Evolutionary conservation across 257 asterid species (phyloP).

Genomic region (Ajuga chamaepitys): DNA sequence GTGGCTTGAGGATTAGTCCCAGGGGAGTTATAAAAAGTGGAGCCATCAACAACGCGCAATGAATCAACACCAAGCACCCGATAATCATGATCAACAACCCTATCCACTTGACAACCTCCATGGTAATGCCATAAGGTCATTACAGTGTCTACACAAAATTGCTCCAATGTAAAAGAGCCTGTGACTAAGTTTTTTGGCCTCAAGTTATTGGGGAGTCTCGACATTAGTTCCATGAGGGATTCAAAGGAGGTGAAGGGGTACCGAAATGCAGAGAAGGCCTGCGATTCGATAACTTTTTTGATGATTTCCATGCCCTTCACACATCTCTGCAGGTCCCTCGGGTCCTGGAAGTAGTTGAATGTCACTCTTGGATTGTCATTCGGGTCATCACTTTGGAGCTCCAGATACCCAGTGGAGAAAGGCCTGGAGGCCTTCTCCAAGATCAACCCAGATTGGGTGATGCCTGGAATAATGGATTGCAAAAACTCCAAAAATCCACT

Average conservation of each 20-base stretch:
- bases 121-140: slow-evolving; percentile 87
- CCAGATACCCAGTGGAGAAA: slow-evolving; percentile 53
- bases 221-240: slow-evolving; percentile 26
- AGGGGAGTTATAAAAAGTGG: slow-evolving; percentile 53
- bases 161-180: slow-evolving; percentile 42
- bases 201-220: slow-evolving; percentile 40
- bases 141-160: slow-evolving; percentile 62
- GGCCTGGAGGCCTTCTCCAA: slow-evolving; percentile 62
- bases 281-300: slow-evolving; percentile 35
- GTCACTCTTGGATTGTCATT: slow-evolving; percentile 63
- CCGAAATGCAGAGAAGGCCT: slow-evolving; percentile 28
- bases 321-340: slow-evolving; percentile 56
- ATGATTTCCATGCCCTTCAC: slow-evolving; percentile 54
- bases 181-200: slow-evolving; percentile 32
- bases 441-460: slow-evolving; percentile 15
- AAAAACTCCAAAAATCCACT: slow-evolving; percentile 30
- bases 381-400: slow-evolving; percentile 48
- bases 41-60: slow-evolving; percentile 70
- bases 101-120: slow-evolving; percentile 75
- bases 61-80: slow-evolving; percentile 57
- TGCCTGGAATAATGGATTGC: background rate
- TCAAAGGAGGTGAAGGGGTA: slow-evolving; percentile 37
- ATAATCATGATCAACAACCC: slow-evolving; percentile 58
- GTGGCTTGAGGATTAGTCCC: slow-evolving; percentile 98
- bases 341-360: slow-evolving; percentile 73